A percentile compares a stretch with the other conserved stretches of the same genome.
These are phyloP conservation scores for Solanum hybrid DNA, from an alignment of 305 asterid genomes.

Conservation along the genomic window DNA sequence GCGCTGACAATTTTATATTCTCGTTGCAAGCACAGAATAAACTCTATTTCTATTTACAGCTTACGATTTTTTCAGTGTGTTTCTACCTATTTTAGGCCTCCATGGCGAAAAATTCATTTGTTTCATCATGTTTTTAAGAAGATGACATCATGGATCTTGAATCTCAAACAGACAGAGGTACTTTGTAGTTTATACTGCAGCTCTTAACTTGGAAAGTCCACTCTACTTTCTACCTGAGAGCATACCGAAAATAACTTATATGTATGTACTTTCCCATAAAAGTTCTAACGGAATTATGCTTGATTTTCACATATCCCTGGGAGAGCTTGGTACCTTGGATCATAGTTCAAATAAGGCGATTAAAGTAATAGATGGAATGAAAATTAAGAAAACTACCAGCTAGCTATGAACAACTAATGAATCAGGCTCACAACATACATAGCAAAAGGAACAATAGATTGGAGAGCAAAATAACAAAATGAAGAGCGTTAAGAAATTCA, in stretches of 20 bases:
- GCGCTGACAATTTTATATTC: neutral
- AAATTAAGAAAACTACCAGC: neutral
- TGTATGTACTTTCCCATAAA: neutral
- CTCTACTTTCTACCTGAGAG: neutral
- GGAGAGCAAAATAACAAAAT: neutral
- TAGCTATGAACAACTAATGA: neutral
- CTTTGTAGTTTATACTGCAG: neutral
- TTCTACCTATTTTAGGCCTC: neutral
- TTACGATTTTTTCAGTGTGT: neutral
- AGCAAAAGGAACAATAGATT: neutral
- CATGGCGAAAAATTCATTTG: neutral
- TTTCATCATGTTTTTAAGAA: neutral
- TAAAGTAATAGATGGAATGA: neutral
- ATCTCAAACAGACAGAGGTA: neutral
- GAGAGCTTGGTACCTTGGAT: neutral
- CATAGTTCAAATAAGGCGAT: neutral
- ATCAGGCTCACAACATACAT: neutral
- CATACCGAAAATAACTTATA: neutral
- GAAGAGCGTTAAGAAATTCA: neutral
- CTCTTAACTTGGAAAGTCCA: neutral
- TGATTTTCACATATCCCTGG: neutral
- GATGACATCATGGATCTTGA: neutral
- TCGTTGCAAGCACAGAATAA: neutral
- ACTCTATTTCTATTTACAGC: neutral
- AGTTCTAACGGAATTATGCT: neutral